phyloP scores from a whole-genome alignment of 768 basidiomycete species.

The Kondoa malvinella region DNA sequence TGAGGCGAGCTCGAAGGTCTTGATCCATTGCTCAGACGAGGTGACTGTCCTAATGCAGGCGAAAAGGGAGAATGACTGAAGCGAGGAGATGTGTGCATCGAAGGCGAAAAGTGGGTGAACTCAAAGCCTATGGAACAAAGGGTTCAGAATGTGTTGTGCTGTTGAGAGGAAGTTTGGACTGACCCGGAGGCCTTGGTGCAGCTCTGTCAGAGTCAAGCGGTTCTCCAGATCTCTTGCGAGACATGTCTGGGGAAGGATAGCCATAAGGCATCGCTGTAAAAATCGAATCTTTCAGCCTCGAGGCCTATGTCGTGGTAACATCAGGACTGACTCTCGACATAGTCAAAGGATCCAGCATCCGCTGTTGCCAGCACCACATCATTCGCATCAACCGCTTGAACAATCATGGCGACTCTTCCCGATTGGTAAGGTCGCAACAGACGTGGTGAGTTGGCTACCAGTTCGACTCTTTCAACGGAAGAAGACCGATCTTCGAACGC shows the following conservation, averaged over 20 bases:
- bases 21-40: background rate
- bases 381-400: constrained; percentile 12
- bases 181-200: constrained; percentile 1
- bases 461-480: constrained; percentile 13
- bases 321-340: constrained; percentile 7
- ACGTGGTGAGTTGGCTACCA: constrained; percentile 10
- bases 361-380: constrained; percentile 9
- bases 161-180: constrained; percentile 4
- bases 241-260: constrained; percentile 3
- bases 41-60: background rate
- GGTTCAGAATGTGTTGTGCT: no score
- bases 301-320: no score
- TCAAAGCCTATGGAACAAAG: background rate
- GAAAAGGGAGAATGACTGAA: background rate
- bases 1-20: background rate
- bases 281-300: no score
- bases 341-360: constrained; percentile 15
- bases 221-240: constrained; percentile 13
- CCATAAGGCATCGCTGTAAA: background rate
- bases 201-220: constrained; percentile 9
- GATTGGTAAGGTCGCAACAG: background rate
- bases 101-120: background rate
- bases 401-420: background rate
- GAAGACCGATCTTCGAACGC: constrained; percentile 9
- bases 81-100: background rate